Evolutionary conservation across 2,329 filamentous ascomycete species (phyloP).

Genomic region (Hawksworthiomyces lignivorus): DNA sequence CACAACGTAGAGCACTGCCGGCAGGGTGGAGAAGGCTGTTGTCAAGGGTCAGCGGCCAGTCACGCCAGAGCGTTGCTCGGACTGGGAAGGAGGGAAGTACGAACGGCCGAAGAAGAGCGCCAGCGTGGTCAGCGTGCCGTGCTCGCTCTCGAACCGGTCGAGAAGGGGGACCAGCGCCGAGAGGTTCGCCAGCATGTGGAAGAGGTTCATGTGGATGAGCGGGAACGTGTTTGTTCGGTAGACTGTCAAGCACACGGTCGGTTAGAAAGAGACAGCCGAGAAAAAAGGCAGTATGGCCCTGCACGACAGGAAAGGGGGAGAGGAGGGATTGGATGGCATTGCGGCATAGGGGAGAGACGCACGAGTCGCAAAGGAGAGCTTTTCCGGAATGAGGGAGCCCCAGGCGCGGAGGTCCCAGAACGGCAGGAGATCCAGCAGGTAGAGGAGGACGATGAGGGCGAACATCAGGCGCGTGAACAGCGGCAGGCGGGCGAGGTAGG

Average conservation of each 20-base stretch:
- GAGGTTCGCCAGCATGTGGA: conserved; percentile 75
- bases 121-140: conserved; percentile 82
- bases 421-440: conserved; percentile 60
- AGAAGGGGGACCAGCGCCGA: conserved; percentile 77
- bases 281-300: not conserved
- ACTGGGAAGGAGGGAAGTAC: conserved; percentile 29
- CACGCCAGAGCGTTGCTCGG: not conserved
- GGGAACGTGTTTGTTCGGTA: conserved; percentile 91
- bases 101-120: conserved; percentile 85
- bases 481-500: conserved; percentile 78
- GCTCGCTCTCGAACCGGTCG: conserved; percentile 87
- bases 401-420: conserved; percentile 67
- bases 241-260: conserved; percentile 44
- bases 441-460: conserved; percentile 58
- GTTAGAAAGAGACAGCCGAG: not conserved
- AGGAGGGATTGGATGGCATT: not conserved
- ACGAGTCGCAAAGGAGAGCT: conserved; percentile 67
- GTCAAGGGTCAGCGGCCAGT: not conserved
- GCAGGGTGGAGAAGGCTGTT: conserved; percentile 69
- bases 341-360: conserved; percentile 27
- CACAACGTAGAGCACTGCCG: conserved; percentile 71
- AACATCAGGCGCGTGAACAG: conserved; percentile 72
- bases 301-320: too few species aligned
- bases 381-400: conserved; percentile 70
- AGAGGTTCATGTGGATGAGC: conserved; percentile 71